Evolutionary conservation across 2,329 filamentous ascomycete species (phyloP), one percentile per base, ranked within the genome.

Genomic region (Huntiella moniliformis): DNA sequence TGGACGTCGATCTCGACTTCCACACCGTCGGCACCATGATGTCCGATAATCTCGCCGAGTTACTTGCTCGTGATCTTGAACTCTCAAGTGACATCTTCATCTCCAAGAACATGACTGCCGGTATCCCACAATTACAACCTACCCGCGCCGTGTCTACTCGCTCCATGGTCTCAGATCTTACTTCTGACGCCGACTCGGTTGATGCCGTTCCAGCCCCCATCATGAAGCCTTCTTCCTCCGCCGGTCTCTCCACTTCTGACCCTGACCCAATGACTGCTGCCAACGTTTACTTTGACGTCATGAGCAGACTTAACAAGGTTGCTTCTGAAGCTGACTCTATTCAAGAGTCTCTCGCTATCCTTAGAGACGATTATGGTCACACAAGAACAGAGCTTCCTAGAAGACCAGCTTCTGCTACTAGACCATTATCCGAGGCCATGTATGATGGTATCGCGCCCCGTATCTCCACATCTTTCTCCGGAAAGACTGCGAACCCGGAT

Each of bases 51-150:
- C 59, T 76, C 13, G 68, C 72, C 2, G 73, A 76, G 56, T 53
- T 73, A 35, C 59, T 76, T n/a, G 71, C 65, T 5, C 63, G 61
- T 49, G 70, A 76, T 51, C 58, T 75, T 39, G 67, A 72, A 53
- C 54, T 61, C 16, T 72, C 67, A 13, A 60, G 60, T 43, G 57
- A 61, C 7, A 54, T 71, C 18, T 74, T 74, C 47, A 58, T 58
- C 18, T 62, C 68, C 11, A 69, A 60, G 54, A 67, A 65, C 48
- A 67, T 74, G 63, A 71, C 70, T 4, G 65, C 70, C 16, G 71
- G 71, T 6, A 54, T 60, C 6, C 71, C 71, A 1, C 17, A 31
- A 6, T 13, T 41, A 12, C 45, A 47, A 32, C 38, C 47, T n/a
- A 36, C 36, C 15, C 38, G 38, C 15, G 31, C 43, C 12, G n/a